Evolutionary conservation across 2,329 filamentous ascomycete species (phyloP), one percentile per base, ranked within the genome.

Genomic region (Fusarium burgessii): DNA sequence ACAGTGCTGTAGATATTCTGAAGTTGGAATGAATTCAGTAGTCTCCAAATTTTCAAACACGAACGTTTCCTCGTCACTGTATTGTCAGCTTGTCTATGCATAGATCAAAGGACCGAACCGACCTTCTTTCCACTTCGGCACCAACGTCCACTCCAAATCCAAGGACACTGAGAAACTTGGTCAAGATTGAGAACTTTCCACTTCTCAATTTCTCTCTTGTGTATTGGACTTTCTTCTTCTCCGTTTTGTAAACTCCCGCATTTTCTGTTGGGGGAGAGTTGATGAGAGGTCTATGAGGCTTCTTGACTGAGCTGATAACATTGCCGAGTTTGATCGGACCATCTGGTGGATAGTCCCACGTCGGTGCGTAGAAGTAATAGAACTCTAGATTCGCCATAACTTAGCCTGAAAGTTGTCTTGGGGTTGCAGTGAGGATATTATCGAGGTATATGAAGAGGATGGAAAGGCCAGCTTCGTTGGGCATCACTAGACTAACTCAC

Each of bases 221-320:
- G 15, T 62, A 70, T 18, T 66, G 23, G 3, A 68, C 68, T 3
- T 46, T 33, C 3, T n/a, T 62, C 18, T 66, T 52, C 8, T 70
- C 45, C 0, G 54, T 52, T 15, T 14, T 47, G 2, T 47, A 62
- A 5, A 71, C 7, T 3, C 54, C 58, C 1, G 41, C 18, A 3
- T 35, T 43, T 46, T n/a, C 17, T 18, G 1, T 32, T 9, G 55
- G 58, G 1, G 47, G 35, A 18, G 47, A 42, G 10, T 42, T 45
- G 43, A 32, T 47, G 13, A 66, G 55, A n/a, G 66, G 55, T 47
- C 11, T 35, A 3, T 71, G 40, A 18, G 68, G 68, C 13, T 47
- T 67, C 38, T 70, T 61, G 11, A 67, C 32, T 3, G 68, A 71
- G 3, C 47, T 67, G 17, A 71, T 45, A 7, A 70, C 51, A 61